Evolutionary conservation across 1,284 basidiomycete species (phyloP), one percentile per base, ranked within the genome.

Genomic region (Papiliotrema fonsecae): DNA sequence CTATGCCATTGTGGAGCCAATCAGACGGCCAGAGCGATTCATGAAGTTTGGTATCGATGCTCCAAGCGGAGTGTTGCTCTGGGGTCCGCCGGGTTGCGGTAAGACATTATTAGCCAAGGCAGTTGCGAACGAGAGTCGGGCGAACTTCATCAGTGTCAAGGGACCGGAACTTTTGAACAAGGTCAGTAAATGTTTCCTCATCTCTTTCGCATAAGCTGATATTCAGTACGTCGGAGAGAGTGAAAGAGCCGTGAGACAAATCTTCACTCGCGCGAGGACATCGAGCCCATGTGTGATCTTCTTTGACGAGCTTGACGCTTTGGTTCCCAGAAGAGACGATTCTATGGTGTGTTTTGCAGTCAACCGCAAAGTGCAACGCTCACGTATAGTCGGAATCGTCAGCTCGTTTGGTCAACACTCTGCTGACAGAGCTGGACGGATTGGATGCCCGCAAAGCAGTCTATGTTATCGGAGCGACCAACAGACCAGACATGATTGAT

Each of bases 261-360:
- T 97, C 0, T 97, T 97, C 63, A 91, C 97, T 77, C 94, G 97
- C 74, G 96, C 96, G 34, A 87, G 96, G 61, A 93, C 96, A 11
- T 94, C 94, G 0, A 90, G 94, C 7, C 96, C 96, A 37, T 75
- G 94, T 72, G 94, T 99, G 55, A 97, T 99, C 88, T 99, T 98
- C 84, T 99, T 99, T 75, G 96, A 98, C 68, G 94, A 98, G 73
- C 79, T 97, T 5, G 96, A 98, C 60, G 96, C 96, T 0, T 80
- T 98, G 14, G 96, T 97, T 0, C 94, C 94, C 0, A 77, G 91
- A 5, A 81, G 94, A 42, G 96, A 97, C 63, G 94, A 97, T 58
- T 85, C 80, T 55, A 78, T 96, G 70, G 88, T 89, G 64, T 47
- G 83, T 72, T 18, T n/a, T 14, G 21, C 6, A 38, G 6, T 3